These are phyloP conservation scores for Populus trichocarpa DNA, from an alignment of 441 rosid species.

Conservation along the genomic window DNA sequence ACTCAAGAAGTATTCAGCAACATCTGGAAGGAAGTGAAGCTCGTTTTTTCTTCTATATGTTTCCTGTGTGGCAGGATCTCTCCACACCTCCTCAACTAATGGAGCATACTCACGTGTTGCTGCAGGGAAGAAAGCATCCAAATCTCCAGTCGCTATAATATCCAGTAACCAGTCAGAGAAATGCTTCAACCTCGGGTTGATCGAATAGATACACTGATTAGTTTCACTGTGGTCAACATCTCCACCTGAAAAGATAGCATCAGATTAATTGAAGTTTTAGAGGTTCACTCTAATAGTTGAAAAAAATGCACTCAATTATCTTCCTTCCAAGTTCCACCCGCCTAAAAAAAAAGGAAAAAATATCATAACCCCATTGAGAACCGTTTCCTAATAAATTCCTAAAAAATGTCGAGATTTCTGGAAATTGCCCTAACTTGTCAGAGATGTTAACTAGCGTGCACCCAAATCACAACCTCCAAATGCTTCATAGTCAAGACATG, in stretches of 20 bases:
- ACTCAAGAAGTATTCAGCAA: constrained; percentile 87
- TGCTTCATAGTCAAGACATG: neutral
- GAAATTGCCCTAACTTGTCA: neutral
- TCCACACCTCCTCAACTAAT: constrained; percentile 97
- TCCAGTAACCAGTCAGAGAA: constrained; percentile 99
- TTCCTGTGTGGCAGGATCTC: constrained; percentile 92
- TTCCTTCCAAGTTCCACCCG: neutral
- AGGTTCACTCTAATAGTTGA: neutral
- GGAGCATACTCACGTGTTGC: constrained; percentile 99
- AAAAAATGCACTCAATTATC: neutral
- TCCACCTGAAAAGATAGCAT: constrained; percentile 38
- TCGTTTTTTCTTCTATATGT: constrained; percentile 83
- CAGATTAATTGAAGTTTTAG: neutral
- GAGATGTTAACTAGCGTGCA: neutral
- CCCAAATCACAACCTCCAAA: neutral
- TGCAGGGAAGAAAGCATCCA: constrained; percentile 98
- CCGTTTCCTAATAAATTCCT: neutral
- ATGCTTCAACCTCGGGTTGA: constrained; percentile 92
- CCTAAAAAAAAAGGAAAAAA: neutral
- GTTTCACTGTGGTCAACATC: constrained; percentile 42
- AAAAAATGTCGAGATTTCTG: neutral
- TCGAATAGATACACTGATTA: constrained; percentile 58
- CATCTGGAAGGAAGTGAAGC: constrained; percentile 98
- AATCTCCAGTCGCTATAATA: constrained; percentile 96
- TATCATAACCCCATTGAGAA: neutral